phyloP scores from a whole-genome alignment of 805 yeast species.

The Debaryomyces castellii region DNA sequence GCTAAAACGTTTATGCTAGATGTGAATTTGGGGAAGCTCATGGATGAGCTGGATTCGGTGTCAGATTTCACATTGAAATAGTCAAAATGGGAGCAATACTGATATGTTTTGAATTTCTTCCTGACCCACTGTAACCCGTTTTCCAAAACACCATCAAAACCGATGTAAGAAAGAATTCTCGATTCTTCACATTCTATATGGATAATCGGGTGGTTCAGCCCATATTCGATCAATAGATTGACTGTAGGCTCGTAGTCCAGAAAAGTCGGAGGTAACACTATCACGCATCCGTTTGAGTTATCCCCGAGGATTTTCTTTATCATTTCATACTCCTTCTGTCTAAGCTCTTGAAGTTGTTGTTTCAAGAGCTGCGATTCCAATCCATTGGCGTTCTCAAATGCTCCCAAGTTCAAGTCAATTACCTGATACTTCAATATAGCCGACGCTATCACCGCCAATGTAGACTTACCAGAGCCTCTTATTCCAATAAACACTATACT shows the following conservation, averaged over 20 bases:
- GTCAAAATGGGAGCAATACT: slow-evolving; percentile 8
- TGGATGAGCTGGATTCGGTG: neutral
- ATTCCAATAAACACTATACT: slow-evolving; percentile 12
- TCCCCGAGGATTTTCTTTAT: slow-evolving; percentile 2
- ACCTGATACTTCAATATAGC: slow-evolving; percentile 12
- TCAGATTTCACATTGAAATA: slow-evolving; percentile 13
- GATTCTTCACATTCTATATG: slow-evolving; percentile 15
- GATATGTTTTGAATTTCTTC: slow-evolving; percentile 4
- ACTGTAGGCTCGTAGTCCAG: slow-evolving; percentile 9
- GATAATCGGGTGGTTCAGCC: slow-evolving; percentile 7
- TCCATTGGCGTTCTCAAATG: slow-evolving; percentile 9
- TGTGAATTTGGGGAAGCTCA: neutral
- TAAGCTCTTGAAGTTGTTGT: slow-evolving; percentile 8
- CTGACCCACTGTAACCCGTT: slow-evolving; percentile 9
- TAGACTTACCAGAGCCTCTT: slow-evolving; percentile 19
- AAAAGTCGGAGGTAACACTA: slow-evolving; percentile 12
- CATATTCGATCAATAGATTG: slow-evolving; percentile 5
- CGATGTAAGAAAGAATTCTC: slow-evolving; percentile 10
- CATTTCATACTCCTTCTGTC: slow-evolving; percentile 7
- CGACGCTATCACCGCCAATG: slow-evolving; percentile 16
- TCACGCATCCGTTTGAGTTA: slow-evolving; percentile 3
- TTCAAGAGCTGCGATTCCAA: slow-evolving; percentile 9
- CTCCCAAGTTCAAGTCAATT: slow-evolving; percentile 13
- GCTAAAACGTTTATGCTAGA: neutral
- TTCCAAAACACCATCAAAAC: slow-evolving; percentile 7